Evolutionary conservation across 1,284 basidiomycete genomes (phyloP), one percentile per base, ranked within the genome.

Genomic region (Malassezia globosa): DNA sequence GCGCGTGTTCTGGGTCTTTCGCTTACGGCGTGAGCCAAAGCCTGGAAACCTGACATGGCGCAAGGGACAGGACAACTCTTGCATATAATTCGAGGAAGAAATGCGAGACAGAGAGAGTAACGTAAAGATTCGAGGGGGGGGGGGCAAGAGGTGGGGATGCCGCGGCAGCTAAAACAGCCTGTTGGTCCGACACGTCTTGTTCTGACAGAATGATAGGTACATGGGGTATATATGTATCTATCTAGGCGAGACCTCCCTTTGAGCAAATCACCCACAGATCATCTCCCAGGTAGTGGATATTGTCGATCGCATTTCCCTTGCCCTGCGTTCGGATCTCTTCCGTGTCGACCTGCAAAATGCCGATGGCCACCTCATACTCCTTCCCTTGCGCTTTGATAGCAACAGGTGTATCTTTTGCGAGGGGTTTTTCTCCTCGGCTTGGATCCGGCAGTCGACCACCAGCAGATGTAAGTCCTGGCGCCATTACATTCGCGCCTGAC

Each of bases 371-470:
- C 1, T 90, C 82, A 61, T 88, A 82, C 58, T 90, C 84, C 74
- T 99, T 99, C n/a, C 90, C 92, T 73, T 97, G 89, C 14, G 89
- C 87, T 60, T 83, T 78, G 49, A 99, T 83, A 1, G 85, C 87
- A 13, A 99, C 88, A 11, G 85, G 77, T 1, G 79, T 77, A 8
- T 80, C 82, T 37, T 80, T 78, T 14, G 81, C 77, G 31, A 96
- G 74, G 1, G 80, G 82, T 26, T 75, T 75, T 26, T 83, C 81
- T 21, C 79, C 73, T 37, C 55, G 45, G 22, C 44, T 46, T 23
- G 60, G 59, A 6, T 87, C 81, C 0, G 92, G 90, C 0, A 97
- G 80, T 60, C 80, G 78, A 13, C 90, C 94, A 13, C 92, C 94
- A 34, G 82, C 78, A 23, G 90, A 95, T 19, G 89, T 89, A 48